Conservation (phyloP, 352 stramenopile species). For the Saprolegnia parasitica region DNA sequence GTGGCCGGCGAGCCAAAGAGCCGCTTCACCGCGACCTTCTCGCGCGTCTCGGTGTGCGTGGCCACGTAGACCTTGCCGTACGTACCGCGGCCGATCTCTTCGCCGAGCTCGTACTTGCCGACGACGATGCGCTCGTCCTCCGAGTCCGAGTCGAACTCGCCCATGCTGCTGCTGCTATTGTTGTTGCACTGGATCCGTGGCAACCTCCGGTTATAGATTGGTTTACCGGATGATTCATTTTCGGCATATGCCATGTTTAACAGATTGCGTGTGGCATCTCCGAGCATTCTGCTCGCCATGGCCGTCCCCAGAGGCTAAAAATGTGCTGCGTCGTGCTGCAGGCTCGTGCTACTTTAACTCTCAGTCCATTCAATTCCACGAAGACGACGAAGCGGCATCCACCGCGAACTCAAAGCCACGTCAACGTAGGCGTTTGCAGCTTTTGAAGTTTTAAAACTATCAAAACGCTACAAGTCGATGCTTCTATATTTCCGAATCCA, state of each 20-base stretch:
- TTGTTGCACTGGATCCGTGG: not conserved
- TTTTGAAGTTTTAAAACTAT: no score
- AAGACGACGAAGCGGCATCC: no score
- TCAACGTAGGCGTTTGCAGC: no score
- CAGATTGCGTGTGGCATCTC: not conserved
- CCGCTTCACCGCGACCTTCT: slow-evolving; percentile 73
- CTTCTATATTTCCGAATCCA: no score
- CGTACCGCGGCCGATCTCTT: slow-evolving; percentile 74
- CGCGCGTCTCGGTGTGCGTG: slow-evolving; percentile 36
- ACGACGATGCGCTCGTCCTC: slow-evolving; percentile 20
- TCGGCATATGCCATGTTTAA: not conserved
- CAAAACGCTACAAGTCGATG: no score
- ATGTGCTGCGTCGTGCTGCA: no score
- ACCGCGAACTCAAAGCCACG: no score
- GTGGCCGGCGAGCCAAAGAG: slow-evolving; percentile 38
- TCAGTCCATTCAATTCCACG: no score
- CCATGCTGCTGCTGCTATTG: slow-evolving; percentile 2
- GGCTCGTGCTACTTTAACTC: no score
- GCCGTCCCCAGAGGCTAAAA: no score
- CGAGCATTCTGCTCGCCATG: no score
- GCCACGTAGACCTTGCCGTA: slow-evolving; percentile 75
- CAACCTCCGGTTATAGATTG: not conserved
- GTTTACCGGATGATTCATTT: slow-evolving; percentile 1
- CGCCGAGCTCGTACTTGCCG: slow-evolving; percentile 60
- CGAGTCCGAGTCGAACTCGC: slow-evolving; percentile 29